Percentiles rank a stretch among this genome's conserved stretches.
Conservation (phyloP, 805 yeast genomes). For the Cyberlindnera samutprakarnensis region DNA sequence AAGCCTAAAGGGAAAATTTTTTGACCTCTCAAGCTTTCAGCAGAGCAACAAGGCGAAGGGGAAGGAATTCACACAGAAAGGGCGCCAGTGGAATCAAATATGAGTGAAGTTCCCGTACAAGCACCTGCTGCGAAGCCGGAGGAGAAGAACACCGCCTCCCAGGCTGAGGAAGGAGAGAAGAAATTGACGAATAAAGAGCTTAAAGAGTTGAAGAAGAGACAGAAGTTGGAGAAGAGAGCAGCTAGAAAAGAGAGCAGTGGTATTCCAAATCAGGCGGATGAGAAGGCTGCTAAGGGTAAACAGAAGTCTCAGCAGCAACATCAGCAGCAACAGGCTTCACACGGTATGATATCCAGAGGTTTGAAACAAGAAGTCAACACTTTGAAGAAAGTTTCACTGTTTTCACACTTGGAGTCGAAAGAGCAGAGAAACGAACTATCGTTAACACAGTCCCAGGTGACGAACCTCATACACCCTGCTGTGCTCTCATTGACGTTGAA, state of each 20-base stretch:
- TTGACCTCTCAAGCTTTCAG: no score
- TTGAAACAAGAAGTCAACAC: conserved; percentile 31
- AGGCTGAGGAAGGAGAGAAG: conserved; percentile 19
- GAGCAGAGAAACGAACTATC: conserved; percentile 53
- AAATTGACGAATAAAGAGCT: conserved; percentile 67
- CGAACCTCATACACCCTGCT: conserved; percentile 70
- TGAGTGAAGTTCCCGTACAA: no score
- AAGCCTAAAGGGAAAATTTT: no score
- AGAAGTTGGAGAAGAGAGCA: conserved; percentile 88
- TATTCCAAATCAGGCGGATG: conserved; percentile 33
- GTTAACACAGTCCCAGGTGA: conserved; percentile 16
- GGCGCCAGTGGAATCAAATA: background rate
- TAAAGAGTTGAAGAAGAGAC: conserved; percentile 80
- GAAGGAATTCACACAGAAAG: no score
- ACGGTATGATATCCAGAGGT: background rate
- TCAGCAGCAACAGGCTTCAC: conserved; percentile 22
- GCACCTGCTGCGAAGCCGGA: no score
- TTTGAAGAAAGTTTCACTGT: conserved; percentile 48
- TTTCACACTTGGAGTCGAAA: conserved; percentile 73
- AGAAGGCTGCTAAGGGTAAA: conserved; percentile 25
- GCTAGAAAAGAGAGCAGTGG: conserved; percentile 73
- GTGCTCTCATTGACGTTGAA: conserved; percentile 72
- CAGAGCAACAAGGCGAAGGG: no score
- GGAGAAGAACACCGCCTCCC: background rate
- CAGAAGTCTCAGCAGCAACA: conserved; percentile 34